Percentiles rank a stretch among this genome's conserved stretches.
phyloP scores from a whole-genome alignment of 164 flowering plant species.

The Kalanchoe fedtschenkoi region DNA sequence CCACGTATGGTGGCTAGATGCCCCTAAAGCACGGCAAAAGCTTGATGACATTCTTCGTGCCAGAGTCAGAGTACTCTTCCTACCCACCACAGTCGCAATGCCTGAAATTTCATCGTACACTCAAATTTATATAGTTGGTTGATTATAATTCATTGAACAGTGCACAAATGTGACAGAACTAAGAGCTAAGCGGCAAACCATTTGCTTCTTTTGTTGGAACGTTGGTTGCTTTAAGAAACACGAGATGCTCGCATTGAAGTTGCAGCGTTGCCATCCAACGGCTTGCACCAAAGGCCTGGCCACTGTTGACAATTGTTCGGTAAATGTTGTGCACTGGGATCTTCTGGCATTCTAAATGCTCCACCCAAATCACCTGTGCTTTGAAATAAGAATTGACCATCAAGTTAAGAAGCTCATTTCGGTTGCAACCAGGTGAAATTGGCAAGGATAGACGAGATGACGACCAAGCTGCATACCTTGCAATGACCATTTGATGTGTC shows the following conservation, averaged over 20 bases:
- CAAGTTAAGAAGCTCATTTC: neutral
- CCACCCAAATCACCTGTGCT: conserved; percentile 86
- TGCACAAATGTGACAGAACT: neutral
- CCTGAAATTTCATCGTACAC: conserved; percentile 26
- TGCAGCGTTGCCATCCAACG: conserved; percentile 87
- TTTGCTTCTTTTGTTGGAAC: conserved; percentile 89
- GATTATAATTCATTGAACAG: no score
- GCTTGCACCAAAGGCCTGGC: conserved; percentile 90
- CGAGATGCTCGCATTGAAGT: conserved; percentile 77
- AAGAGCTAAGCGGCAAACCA: conserved; percentile 32
- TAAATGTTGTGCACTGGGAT: conserved; percentile 57
- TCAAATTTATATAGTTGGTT: no score
- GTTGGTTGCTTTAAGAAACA: conserved; percentile 96
- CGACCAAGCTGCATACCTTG: conserved; percentile 34
- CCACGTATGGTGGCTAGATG: conserved; percentile 88
- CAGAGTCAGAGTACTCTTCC: conserved; percentile 76
- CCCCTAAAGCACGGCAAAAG: conserved; percentile 66
- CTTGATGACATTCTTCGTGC: conserved; percentile 83
- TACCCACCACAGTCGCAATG: conserved; percentile 76
- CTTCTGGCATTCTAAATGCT: conserved; percentile 79
- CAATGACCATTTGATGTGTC: conserved; percentile 87
- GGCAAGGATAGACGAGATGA: neutral
- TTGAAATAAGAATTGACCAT: neutral
- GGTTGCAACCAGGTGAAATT: neutral
- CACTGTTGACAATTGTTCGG: conserved; percentile 65